These are phyloP conservation scores for Xylariaceae sp. DNA, from an alignment of 2,329 filamentous ascomycete species.

Conservation along the genomic window DNA sequence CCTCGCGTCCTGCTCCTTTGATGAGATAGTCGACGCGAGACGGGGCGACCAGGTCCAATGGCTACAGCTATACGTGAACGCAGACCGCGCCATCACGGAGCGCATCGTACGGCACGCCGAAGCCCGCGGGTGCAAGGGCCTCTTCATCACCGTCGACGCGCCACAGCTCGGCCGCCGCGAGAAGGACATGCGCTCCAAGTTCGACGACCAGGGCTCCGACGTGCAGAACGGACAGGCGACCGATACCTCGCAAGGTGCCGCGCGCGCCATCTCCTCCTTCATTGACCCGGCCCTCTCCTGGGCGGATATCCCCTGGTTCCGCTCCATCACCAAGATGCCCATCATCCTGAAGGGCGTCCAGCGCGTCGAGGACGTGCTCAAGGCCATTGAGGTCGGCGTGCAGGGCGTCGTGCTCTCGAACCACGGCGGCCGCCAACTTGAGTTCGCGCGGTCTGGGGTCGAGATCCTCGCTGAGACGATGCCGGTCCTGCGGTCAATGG, in stretches of 20 bases:
- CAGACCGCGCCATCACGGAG: conserved; percentile 84
- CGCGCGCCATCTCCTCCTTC: conserved; percentile 90
- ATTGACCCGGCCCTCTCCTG: conserved; percentile 93
- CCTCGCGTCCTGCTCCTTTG: conserved; percentile 91
- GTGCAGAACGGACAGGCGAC: conserved; percentile 73
- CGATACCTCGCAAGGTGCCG: conserved; percentile 86
- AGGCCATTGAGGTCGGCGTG: conserved; percentile 74
- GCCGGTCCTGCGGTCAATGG: conserved; percentile 70
- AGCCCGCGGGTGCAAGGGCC: conserved; percentile 80
- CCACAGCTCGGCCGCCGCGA: conserved; percentile 91
- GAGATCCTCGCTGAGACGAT: conserved; percentile 92
- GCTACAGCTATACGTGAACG: conserved; percentile 97
- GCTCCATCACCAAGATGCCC: conserved; percentile 84
- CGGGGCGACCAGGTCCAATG: conserved; percentile 82
- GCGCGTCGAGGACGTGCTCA: conserved; percentile 87
- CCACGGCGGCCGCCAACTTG: conserved; percentile 90
- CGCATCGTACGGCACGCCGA: conserved; percentile 90
- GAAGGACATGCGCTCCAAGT: conserved; percentile 96
- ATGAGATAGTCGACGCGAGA: conserved; percentile 88
- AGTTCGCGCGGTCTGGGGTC: conserved; percentile 81
- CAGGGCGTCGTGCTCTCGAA: conserved; percentile 92
- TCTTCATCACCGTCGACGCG: conserved; percentile 98
- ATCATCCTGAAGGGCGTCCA: conserved; percentile 96
- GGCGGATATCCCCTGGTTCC: conserved; percentile 93
- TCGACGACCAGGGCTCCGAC: conserved; percentile 73